Base-by-base conservation (phyloP, 495 filamentous ascomycete species). In the Penicillium odoratum region DNA sequence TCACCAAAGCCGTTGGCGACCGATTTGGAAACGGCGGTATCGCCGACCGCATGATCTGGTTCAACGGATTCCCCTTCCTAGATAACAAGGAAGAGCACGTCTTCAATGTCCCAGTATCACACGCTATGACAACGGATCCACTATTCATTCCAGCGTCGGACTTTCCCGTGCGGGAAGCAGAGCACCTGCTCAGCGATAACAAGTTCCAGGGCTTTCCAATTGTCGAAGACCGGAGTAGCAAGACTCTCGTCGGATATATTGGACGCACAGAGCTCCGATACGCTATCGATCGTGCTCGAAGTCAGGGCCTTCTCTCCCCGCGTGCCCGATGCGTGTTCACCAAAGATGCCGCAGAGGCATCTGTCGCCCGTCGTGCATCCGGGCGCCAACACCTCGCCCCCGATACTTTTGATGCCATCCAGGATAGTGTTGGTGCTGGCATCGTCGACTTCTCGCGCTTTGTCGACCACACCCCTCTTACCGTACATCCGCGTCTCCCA, bases 61-160 rank as follows among this genome's bases (percentile, higher is more conserved):
- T 97, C 79, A 98, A 90, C 66, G 94, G 94, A 16, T 97, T 98
- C 67, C 94, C 94, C 0, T 98, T 96, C 78, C 82, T 98, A 4
- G 94, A 98, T 74, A 96, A 91, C 73, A 98, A 98, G 69, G 95
- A 98, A 74, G 95, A 98, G 51, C 94, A 98, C 70, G 91, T 91
- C 48, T 97, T 98, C 71, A 93, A 93, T 36, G 94, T 98, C 3
- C 91, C 94, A 0, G 93, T 98, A 30, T 96, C 92, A 4, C 85
- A 90, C 58, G 91, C 90, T 57, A 98, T 97, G 94, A 96, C 90
- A 1, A 82, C 81, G 15, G 85, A 92, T 57, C 75, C 75, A 1
- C 80, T 96, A 10, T 82, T 87, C 0, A 80, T 98, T 10, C 91
- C 92, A 18, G 80, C 86, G 0, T 82, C 83, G 5, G 93, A 90